phyloP scores from a whole-genome alignment of 2,329 filamentous ascomycete species.

The Colletotrichum falcatum region DNA sequence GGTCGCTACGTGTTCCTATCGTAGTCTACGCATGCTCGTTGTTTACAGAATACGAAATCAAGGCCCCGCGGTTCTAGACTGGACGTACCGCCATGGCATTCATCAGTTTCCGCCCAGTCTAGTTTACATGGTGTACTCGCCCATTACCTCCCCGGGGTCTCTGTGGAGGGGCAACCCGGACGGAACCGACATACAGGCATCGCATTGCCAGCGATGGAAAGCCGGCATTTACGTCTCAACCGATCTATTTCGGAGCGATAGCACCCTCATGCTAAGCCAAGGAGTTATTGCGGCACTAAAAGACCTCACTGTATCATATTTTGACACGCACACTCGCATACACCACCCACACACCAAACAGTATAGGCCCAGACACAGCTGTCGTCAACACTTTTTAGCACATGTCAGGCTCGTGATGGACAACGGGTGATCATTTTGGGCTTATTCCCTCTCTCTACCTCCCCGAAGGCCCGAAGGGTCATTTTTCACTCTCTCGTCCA shows the following conservation, averaged over 20 bases:
- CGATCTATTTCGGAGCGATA: constrained; percentile 27
- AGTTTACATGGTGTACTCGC: too few relatives aligned
- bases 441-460: constrained; percentile 1
- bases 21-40: too few relatives aligned
- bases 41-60: too few relatives aligned
- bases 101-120: constrained; percentile 16
- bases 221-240: constrained; percentile 2
- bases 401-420: constrained; percentile 31
- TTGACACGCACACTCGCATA: constrained; percentile 2
- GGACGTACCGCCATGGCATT: constrained; percentile 25
- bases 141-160: neutral
- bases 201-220: neutral
- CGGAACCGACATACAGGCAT: constrained; percentile 8
- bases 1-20: constrained; percentile 8
- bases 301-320: constrained; percentile 3
- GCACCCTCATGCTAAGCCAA: constrained; percentile 8
- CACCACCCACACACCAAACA: neutral
- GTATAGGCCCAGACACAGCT: constrained; percentile 13
- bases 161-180: constrained; percentile 1
- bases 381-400: constrained; percentile 2
- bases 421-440: constrained; percentile 23
- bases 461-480: constrained; percentile 7
- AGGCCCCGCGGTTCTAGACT: constrained; percentile 21
- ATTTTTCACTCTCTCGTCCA: constrained; percentile 1
- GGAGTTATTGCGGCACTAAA: neutral